Evolutionary conservation across 2,329 filamentous ascomycete species (phyloP), one percentile per base, ranked within the genome.

Genomic region (Arthrobotrys sphaeroides): DNA sequence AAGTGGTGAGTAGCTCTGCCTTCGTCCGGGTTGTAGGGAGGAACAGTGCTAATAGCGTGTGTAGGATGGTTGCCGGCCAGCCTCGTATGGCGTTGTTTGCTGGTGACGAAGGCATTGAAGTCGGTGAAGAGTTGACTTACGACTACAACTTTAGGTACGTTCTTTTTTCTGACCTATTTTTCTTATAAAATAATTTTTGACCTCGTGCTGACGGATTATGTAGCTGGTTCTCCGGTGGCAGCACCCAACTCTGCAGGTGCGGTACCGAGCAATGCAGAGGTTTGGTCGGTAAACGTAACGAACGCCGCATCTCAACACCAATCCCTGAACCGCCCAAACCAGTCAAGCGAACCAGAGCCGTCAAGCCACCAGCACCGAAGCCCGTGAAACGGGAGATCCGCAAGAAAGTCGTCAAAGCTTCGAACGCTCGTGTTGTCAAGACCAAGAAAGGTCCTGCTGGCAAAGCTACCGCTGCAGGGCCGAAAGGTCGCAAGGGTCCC

Each of bases 21-120:
- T 36, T 31, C 16, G 40, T 49, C 24, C 10, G 16, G 31, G 10
- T 16, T 36, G 20, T 16, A 22, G 2, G 18, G 3, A 36, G 40
- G 9, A 28, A 26, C 40, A n/a, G n/a, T 42, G 55, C 60, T 77
- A 57, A 75, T 59, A 28, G 22, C 40, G 33, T 12, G 28, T 22
- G 38, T 66, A 78, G 77, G 93, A 94, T 94, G 77, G 95, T 99
- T 65, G 90, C 90, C 55, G 94, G 94, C 26, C 93, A 96, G 82
- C 94, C 94, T 43, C 89, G 95, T 67, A 98, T 99, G 93, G 95
- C 94, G 13, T 88, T 99, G 0, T 99, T 99, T 82, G 95, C 95
- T 10, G 94, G 94, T 31, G 91, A 96, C 79, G 86, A 87, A 53
- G 93, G 93, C 12, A 94, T 99, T 81, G 91, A 91, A 89, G 97